A percentile compares a stretch with the other conserved stretches of the same genome.
Conservation (phyloP, 140 eudicot genomes). For the Stevia rebaudiana region DNA sequence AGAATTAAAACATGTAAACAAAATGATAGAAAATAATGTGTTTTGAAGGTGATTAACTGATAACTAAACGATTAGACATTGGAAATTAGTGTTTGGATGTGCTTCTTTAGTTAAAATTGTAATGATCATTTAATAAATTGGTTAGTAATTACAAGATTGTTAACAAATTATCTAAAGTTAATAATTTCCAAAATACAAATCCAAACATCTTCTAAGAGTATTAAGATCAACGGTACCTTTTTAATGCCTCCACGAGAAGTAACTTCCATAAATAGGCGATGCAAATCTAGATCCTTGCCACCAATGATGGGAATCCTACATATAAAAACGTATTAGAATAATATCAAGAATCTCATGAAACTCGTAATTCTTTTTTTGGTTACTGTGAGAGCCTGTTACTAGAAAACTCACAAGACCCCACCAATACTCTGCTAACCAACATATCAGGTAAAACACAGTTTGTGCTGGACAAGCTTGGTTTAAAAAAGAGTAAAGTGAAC, state of each 20-base stretch:
- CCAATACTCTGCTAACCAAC: neutral
- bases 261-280: conserved; percentile 81
- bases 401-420: neutral
- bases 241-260: conserved; percentile 90
- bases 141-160: neutral
- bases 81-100: neutral
- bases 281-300: conserved; percentile 70
- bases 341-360: neutral
- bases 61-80: neutral
- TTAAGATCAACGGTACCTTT: conserved; percentile 42
- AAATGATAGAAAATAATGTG: neutral
- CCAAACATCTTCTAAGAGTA: neutral
- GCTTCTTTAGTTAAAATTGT: neutral
- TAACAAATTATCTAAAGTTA: neutral
- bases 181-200: neutral
- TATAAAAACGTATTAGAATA: conserved; percentile 7
- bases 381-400: no score
- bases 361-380: neutral
- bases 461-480: no score
- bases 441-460: neutral
- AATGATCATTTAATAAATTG: neutral
- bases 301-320: conserved; percentile 90
- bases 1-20: neutral
- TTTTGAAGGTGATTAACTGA: neutral
- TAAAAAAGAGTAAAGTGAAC: no score